phyloP scores from a whole-genome alignment of 352 stramenopile genomes.

The Phytophthora melonis region DNA sequence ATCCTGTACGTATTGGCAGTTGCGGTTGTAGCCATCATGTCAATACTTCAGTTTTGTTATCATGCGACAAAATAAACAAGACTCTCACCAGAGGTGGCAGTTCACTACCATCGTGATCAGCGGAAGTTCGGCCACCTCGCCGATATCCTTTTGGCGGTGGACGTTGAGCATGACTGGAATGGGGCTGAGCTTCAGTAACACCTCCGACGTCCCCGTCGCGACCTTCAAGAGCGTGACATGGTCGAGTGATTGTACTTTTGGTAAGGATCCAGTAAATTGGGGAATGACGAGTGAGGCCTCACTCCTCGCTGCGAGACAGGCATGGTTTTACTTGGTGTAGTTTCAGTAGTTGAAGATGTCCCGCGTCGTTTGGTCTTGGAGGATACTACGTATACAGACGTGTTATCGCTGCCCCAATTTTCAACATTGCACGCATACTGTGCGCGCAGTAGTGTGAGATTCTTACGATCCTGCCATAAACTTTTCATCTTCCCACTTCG shows the following conservation, averaged over 20 bases:
- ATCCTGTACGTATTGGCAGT: conserved; percentile 8
- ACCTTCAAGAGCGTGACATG: conserved; percentile 34
- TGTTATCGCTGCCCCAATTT: no score
- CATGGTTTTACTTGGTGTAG: neutral
- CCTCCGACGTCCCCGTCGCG: conserved; percentile 26
- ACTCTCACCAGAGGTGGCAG: conserved; percentile 30
- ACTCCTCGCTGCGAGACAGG: no score
- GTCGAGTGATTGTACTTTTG: neutral
- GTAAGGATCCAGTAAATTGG: no score
- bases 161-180: conserved; percentile 27
- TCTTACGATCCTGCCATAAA: no score
- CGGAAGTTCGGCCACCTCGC: conserved; percentile 29
- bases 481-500: no score
- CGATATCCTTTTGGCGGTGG: conserved; percentile 28
- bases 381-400: neutral
- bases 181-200: conserved; percentile 33
- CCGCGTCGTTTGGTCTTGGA: neutral
- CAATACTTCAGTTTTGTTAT: conserved; percentile 22
- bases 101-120: conserved; percentile 35
- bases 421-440: no score
- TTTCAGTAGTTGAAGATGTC: neutral
- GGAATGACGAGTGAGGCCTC: no score
- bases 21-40: neutral
- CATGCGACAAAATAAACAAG: neutral
- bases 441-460: no score